phyloP scores from a whole-genome alignment of 176 grass and related monocot genomes.

The Ampelocalamus luodianensis region DNA sequence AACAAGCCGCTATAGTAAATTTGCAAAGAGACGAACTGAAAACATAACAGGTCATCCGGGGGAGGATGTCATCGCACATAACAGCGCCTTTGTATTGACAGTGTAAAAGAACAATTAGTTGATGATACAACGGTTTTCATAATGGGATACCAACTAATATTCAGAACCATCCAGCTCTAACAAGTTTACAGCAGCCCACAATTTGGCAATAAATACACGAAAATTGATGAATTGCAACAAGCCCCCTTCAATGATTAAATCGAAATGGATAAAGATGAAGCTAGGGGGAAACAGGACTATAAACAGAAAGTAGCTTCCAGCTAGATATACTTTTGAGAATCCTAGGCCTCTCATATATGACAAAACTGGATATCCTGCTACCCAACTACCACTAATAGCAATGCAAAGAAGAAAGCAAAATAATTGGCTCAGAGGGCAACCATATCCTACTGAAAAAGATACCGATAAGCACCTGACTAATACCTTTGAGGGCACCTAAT shows the following conservation, averaged over 20 bases:
- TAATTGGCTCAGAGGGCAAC: constrained; percentile 8
- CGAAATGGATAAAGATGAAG: constrained; percentile 1
- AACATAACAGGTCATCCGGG: neutral
- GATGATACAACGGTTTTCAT: neutral
- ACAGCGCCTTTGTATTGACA: neutral
- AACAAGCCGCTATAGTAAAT: neutral
- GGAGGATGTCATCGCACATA: neutral
- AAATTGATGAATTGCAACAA: neutral
- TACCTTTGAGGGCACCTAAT: neutral
- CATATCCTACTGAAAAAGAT: neutral
- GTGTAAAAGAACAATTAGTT: neutral
- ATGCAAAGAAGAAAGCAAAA: constrained; percentile 30
- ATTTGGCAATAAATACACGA: neutral
- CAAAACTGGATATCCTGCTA: constrained; percentile 34
- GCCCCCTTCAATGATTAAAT: neutral
- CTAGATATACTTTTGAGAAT: neutral
- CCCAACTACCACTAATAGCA: constrained; percentile 26
- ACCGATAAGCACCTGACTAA: neutral
- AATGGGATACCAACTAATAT: neutral
- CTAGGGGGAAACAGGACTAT: constrained; percentile 4
- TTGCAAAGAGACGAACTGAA: no score
- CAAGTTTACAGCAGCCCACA: neutral
- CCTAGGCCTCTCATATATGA: constrained; percentile 14
- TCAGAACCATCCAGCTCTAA: neutral
- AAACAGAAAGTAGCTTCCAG: neutral